Evolutionary conservation across 805 yeast genomes (phyloP).

Genomic region (Saturnispora kantuleensis): DNA sequence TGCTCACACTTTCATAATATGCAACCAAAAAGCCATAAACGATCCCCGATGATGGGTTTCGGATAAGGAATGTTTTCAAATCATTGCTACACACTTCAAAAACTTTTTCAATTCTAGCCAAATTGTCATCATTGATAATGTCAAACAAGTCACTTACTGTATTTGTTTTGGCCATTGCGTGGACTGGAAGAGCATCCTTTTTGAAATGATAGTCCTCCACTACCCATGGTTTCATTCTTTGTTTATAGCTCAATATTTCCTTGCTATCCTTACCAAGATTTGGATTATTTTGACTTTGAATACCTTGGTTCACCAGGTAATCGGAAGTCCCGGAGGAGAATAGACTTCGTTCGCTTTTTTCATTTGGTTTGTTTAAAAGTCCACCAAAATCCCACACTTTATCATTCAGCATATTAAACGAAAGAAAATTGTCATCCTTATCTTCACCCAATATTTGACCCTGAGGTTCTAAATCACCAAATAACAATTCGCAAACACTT

Average conservation of each 20-base stretch:
- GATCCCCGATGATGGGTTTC: slow-evolving; percentile 45
- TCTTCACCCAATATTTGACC: slow-evolving; percentile 44
- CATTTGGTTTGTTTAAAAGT: slow-evolving; percentile 7
- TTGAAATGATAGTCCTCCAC: slow-evolving; percentile 44
- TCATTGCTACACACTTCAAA: slow-evolving; percentile 18
- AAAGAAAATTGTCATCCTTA: not conserved
- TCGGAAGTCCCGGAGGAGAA: no score
- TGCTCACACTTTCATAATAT: slow-evolving; percentile 34
- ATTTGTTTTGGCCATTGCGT: slow-evolving; percentile 35
- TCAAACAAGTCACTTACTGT: slow-evolving; percentile 7
- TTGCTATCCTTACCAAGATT: no score
- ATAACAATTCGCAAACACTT: slow-evolving; percentile 39
- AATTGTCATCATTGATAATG: slow-evolving; percentile 2
- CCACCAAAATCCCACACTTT: slow-evolving; percentile 7
- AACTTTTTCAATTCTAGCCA: slow-evolving; percentile 12
- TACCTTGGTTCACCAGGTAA: no score
- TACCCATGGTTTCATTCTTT: slow-evolving; percentile 35
- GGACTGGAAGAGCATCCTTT: slow-evolving; percentile 42
- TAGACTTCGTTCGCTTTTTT: not conserved
- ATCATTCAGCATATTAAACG: not conserved
- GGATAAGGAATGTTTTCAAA: slow-evolving; percentile 43
- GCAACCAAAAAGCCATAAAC: slow-evolving; percentile 46
- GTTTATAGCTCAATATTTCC: slow-evolving; percentile 5
- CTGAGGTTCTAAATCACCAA: slow-evolving; percentile 43
- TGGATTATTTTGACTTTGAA: no score